Base-by-base conservation (phyloP, 2,329 filamentous ascomycete genomes). In the Xylariaceae sp. region DNA sequence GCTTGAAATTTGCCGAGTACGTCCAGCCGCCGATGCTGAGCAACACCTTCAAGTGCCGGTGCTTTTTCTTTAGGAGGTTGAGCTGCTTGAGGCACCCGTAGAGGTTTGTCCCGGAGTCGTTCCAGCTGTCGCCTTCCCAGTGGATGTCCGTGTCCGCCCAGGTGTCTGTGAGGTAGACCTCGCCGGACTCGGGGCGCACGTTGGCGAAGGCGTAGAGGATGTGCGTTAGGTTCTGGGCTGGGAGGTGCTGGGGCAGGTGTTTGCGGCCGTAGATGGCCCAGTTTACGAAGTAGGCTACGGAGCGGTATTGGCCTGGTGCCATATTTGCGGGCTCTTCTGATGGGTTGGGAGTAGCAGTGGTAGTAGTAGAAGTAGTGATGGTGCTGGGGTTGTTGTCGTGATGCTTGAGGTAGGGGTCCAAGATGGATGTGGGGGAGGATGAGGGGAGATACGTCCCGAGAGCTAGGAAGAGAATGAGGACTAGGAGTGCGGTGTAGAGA, bases 1-100 rank as follows among this genome's bases (percentile, higher is more conserved):
- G 70, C n/a, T 79, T 76, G 67, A 96, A 94, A 69, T 95, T 93
- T 64, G 79, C 72, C 52, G 85, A 88, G 66, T 95, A 95, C 0
- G 90, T 95, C 90, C 90, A 96, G 40, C 92, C 92, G 50, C 91
- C 91, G 50, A 96, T 88, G 43, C 85, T 90, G 4, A 96, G 77
- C 11, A 96, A 75, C 3, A 93, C 73, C 66, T 95, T 95, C 50
- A 96, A 74, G 55, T 91, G 83, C 38, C 89, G 84, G 66, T 95
- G 87, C 50, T 77, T 74, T 53, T 81, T 80, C 72, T 96, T 96
- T 37, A 91, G 77, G 1, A 95, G 73, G 64, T 87, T 88, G 27
- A 95, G 78, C 68, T 95, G 89, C 72, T 95, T 95, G 53, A 93
- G 66, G 63, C 87, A 92, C 41, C 91, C 91, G 63, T 94, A 95